phyloP scores from a whole-genome alignment of 2,329 filamentous ascomycete species.

The Colletotrichum truncatum region DNA sequence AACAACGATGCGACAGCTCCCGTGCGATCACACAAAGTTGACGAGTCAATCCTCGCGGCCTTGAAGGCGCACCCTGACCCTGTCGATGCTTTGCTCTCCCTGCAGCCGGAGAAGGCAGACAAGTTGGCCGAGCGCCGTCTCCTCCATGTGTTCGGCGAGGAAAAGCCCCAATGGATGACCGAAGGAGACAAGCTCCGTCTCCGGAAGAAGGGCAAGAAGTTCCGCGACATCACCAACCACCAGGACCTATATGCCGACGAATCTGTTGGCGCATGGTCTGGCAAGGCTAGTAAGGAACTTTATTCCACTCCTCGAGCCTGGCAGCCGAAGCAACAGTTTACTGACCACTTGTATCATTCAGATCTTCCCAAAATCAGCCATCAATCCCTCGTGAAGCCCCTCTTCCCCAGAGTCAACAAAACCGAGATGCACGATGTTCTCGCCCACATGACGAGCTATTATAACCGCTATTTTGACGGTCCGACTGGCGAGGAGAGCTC shows the following conservation, averaged over 20 bases:
- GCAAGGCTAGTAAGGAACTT: constrained; percentile 41
- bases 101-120: constrained; percentile 38
- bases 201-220: constrained; percentile 71
- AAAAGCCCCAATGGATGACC: constrained; percentile 72
- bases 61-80: constrained; percentile 38
- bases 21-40: constrained; percentile 11
- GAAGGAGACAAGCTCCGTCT: constrained; percentile 79
- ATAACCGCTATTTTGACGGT: constrained; percentile 65
- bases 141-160: constrained; percentile 71
- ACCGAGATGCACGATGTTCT: constrained; percentile 72
- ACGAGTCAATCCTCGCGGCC: constrained; percentile 35
- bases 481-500: constrained; percentile 42
- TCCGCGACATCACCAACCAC: constrained; percentile 77
- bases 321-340: fast-evolving
- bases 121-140: constrained; percentile 56
- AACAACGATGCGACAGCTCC: neutral
- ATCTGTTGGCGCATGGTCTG: constrained; percentile 34
- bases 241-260: constrained; percentile 54
- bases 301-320: fast-evolving
- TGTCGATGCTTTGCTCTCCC: constrained; percentile 39
- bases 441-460: constrained; percentile 67
- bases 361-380: constrained; percentile 50
- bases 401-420: constrained; percentile 68
- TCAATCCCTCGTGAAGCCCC: constrained; percentile 62
- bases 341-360: constrained; percentile 8